Evolutionary conservation across 768 basidiomycete genomes (phyloP), one percentile per base, ranked within the genome.

Genomic region (Tricholomella constricta): DNA sequence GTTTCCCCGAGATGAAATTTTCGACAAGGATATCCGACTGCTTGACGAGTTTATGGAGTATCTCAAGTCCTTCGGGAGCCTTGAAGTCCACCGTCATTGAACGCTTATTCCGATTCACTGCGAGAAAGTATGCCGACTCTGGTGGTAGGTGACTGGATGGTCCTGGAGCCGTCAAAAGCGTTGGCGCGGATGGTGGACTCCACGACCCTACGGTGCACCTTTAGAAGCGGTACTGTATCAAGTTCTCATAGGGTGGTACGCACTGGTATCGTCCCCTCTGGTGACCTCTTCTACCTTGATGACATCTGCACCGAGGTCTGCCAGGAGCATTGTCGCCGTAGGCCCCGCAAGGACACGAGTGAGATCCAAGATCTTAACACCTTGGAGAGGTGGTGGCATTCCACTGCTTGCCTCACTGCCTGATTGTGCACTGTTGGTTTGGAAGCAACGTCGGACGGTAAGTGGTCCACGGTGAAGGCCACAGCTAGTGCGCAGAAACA

Each of bases 321-420:
- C 94, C n/a, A 97, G 78, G 55, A 96, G 79, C 94, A 95, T 91
- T 1, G 93, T 91, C n/a, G 88, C 84, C 1, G 88, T 88, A 27
- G 94, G 94, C 0, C 92, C 94, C n/a, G 94, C 94, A 44, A 98
- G 74, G 1, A 97, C 89, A 25, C 95, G 81, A 12, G 94, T 93
- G 50, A 97, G 71, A 69, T 98, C 95, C 20, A 98, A 76, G n/a
- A 97, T 80, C 62, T 80, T 84, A 58, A 95, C 74, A 14, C 91
- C 93, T 56, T 80, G 76, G 54, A 98, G 71, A 2, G 94, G 94
- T 0, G 90, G 90, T 1, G 83, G 76, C 22, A 91, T 91, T 44
- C 85, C 88, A 48, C 66, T 65, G 23, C 69, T 35, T 10, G 50
- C 41, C 6, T 43, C n/a, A n/a, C n/a, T n/a, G n/a, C n/a, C 50